Percentiles rank a stretch among this genome's conserved stretches.
phyloP scores from a whole-genome alignment of 495 filamentous ascomycete species.

The Daldinia bambusicola region DNA sequence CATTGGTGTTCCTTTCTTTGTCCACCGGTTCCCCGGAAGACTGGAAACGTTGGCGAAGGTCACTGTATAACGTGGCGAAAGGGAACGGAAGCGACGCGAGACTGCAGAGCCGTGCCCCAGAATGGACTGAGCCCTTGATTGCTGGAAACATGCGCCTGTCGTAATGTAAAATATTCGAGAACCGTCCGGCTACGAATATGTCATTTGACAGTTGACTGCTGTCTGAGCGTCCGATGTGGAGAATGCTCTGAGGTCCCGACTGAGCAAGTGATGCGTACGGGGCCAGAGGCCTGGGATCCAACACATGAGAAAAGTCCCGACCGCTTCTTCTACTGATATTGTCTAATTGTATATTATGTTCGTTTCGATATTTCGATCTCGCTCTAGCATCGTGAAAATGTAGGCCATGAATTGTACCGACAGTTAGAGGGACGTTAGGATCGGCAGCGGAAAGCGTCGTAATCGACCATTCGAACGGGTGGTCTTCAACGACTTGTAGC shows the following conservation, averaged over 20 bases:
- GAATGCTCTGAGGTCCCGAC: slow-evolving; percentile 82
- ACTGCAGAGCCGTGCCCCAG: slow-evolving; percentile 81
- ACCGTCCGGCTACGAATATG: slow-evolving; percentile 87
- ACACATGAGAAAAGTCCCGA: slow-evolving; percentile 49
- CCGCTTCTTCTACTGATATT: slow-evolving; percentile 42
- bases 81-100: slow-evolving; percentile 79
- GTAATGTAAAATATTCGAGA: slow-evolving; percentile 89
- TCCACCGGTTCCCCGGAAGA: slow-evolving; percentile 62
- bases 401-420: slow-evolving; percentile 84
- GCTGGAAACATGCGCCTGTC: slow-evolving; percentile 87
- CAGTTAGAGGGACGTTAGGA: slow-evolving; percentile 77
- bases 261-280: slow-evolving; percentile 80
- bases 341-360: slow-evolving; percentile 50
- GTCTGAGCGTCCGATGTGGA: slow-evolving; percentile 73
- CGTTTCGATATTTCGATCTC: slow-evolving; percentile 36
- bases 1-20: slow-evolving; percentile 60
- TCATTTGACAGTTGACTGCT: slow-evolving; percentile 65
- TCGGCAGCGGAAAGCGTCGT: slow-evolving; percentile 82
- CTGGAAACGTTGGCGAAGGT: slow-evolving; percentile 63
- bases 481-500: slow-evolving; percentile 73
- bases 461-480: slow-evolving; percentile 84
- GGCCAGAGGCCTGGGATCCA: slow-evolving; percentile 55
- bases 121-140: slow-evolving; percentile 80
- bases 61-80: slow-evolving; percentile 64
- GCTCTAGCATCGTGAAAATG: slow-evolving; percentile 84